Base-by-base conservation (phyloP, 75 land plant species). In the Sequoiadendron giganteum region DNA sequence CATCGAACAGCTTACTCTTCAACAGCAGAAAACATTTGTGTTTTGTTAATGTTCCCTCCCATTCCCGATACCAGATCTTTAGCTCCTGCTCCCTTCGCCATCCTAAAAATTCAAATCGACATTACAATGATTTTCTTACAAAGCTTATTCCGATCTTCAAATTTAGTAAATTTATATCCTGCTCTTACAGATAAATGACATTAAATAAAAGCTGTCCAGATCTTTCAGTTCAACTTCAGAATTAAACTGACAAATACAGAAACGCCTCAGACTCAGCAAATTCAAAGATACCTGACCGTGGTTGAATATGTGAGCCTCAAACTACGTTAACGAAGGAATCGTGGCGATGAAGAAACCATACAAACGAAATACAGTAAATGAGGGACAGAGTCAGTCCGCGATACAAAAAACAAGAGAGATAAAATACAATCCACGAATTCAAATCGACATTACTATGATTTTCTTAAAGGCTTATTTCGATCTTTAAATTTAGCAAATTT, bases 1-100 rank as follows among this genome's bases (percentile, higher is more conserved):
- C 77, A 88, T 83, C 49, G 38, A 80, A 38, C 34, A 49, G 13
- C 58, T 18, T 89, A 93, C 94, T 91, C 86, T 19, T 93, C 91
- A 34, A 93, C 94, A 70, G 94, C 94, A 43, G 92, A 91, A 6
- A 91, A 88, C 49, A 93, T 92, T 0, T 90, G 88, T 15, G n/a
- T 40, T 83, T 93, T 93, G n/a, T 90, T 75, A 47, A 93, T 90
- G 86, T 90, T 91, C 30, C 94, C 94, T 28, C 94, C 94, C 45
- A 91, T 48, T 8, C 89, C 89, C 25, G 92, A 80, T 5, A 92
- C 92, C 70, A 93, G 91, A 93, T 93, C 92, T 79, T 90, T 83
- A 1, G 92, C 90, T 83, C 93, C 93, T 70, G 89, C 82, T 42
- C 14, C 82, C 11, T 15, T 19, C 9, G 47, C 82, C 82, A 79